Base-by-base conservation (phyloP, 371 early-diverging fungal genomes). In the Apophysomyces variabilis region DNA sequence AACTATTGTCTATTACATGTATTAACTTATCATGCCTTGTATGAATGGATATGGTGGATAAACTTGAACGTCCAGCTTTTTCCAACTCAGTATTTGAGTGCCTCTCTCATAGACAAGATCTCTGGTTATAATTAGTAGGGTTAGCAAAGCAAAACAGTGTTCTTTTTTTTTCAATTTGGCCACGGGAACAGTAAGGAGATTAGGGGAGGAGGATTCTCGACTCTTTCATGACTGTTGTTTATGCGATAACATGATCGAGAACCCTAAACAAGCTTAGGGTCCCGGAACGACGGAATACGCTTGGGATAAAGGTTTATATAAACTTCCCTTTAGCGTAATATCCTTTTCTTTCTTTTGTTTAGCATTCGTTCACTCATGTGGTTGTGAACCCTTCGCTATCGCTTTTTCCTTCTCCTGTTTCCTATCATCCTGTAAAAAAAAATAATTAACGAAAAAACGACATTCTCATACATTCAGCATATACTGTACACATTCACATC, bases 151-250 rank as follows among this genome's bases (percentile, higher is more conserved):
- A n/a, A 32, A 45, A 50, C 54, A 50, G 21, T 21, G 7, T 50
- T 50, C 21, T 50, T 50, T 50, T 50, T 50, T 50, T 21, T 21
- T 41, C 13, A 41, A 41, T 18, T 18, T 50, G 54, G 9, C 21
- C 60, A 60, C 60, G 63, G 64, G 65, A 38, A 64, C 69, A 68
- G 69, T 68, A 68, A 56, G 65, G 64, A 64, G 69, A 68, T 68
- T 65, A 68, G 69, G 67, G 58, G 54, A 32, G 54, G n/a, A n/a
- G 21, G 54, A 50, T 50, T 54, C 47, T 47, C 54, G 62, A 62
- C 54, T 62, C 54, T 46, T 54, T 18, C 54, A 32, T 21, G 13
- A 11, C n/a, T 62, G 54, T 62, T 38, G 44, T 62, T 32, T 18
- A 39, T 47, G 13, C 11, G 38, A 62, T 62, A 62, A 62, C 63